phyloP scores from a whole-genome alignment of 2,329 filamentous ascomycete species.

The Talaromyces sp. region DNA sequence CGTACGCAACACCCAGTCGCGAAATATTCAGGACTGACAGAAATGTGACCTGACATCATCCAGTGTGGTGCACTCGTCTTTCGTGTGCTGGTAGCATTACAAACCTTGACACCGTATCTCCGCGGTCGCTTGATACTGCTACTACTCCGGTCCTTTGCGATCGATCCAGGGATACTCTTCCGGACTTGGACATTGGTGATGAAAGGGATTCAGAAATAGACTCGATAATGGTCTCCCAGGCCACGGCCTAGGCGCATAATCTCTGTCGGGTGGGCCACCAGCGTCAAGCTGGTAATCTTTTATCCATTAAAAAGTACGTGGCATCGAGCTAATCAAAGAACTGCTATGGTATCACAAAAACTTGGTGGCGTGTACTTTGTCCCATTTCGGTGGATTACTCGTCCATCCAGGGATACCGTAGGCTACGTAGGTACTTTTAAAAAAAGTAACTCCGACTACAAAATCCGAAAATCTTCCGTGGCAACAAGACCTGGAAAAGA shows the following conservation, averaged over 20 bases:
- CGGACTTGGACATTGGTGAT: neutral
- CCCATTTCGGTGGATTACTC: neutral
- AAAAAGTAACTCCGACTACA: neutral
- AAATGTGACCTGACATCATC: conserved; percentile 11
- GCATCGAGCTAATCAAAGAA: neutral
- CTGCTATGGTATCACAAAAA: neutral
- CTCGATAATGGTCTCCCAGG: neutral
- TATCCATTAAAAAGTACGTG: neutral
- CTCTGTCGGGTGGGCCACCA: neutral
- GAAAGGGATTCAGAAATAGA: neutral
- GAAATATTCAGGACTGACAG: neutral
- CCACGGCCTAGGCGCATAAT: neutral
- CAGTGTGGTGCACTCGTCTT: neutral
- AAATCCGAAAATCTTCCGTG: neutral
- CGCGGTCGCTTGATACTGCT: neutral
- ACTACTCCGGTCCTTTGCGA: neutral
- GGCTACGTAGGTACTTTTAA: neutral
- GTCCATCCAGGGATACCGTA: conserved; percentile 1
- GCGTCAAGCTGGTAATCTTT: neutral
- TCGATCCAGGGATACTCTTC: neutral
- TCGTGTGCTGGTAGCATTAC: neutral
- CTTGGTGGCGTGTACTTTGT: neutral
- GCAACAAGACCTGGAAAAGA: neutral
- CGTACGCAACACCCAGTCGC: neutral
- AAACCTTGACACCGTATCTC: neutral